Evolutionary conservation across 2,329 filamentous ascomycete genomes (phyloP).

Genomic region (Pseudogymnoascus sp.): DNA sequence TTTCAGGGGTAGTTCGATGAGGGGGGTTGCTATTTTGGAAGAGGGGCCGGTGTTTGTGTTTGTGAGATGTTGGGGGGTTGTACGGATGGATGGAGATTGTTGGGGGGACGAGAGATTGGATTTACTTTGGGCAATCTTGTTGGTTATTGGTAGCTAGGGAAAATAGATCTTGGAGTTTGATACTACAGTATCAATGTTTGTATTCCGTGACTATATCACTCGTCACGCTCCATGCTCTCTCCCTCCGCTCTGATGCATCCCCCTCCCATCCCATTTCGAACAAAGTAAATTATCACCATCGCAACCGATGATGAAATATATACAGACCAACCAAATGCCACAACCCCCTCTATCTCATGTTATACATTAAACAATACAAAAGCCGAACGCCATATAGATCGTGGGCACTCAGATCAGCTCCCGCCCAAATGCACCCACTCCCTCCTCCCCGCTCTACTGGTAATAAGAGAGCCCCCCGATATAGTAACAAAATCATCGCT

Average conservation of each 20-base stretch:
- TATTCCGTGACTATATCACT: neutral
- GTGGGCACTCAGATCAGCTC: neutral
- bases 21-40: neutral
- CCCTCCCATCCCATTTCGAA: neutral
- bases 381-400: neutral
- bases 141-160: neutral
- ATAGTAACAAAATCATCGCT: neutral
- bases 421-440: neutral
- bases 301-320: neutral
- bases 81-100: too few species aligned
- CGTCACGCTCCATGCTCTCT: neutral
- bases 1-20: neutral
- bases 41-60: neutral
- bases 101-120: neutral
- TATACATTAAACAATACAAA: constrained; percentile 5
- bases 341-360: neutral
- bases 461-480: neutral
- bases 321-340: neutral
- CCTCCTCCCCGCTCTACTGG: neutral
- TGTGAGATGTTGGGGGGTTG: neutral
- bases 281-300: neutral
- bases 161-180: neutral
- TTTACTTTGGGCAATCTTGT: neutral
- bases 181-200: neutral
- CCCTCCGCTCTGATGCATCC: neutral